Base-by-base conservation (phyloP, 2,329 filamentous ascomycete species). In the Talaromyces sp. region DNA sequence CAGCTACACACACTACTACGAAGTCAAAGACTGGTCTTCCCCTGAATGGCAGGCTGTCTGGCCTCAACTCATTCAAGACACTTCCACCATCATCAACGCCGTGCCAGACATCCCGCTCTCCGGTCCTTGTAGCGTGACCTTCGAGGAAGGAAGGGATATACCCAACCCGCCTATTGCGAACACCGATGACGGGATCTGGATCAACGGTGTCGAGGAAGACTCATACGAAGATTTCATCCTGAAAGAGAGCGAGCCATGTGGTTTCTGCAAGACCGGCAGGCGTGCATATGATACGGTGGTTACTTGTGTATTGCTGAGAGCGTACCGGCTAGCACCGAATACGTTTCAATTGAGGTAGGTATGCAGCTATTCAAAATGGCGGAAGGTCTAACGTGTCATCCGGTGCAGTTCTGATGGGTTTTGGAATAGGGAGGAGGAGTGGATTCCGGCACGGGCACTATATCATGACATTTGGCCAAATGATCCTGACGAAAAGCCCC, bases 1-100 rank as follows among this genome's bases (percentile, higher is more conserved):
- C 10, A 62, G 60, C 9, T 62, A 62, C 35, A 43, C 60, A n/a
- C 47, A 54, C 22, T 62, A 54, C 60, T 62, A 52, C 27, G 31
- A 22, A 37, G 27, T 62, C 47, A 5, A 54, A 39, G 33, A 45
- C 13, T 17, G 19, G 35, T 43, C 43, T 37, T 13, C 31, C n/a
- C 17, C 35, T 3, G 45, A 54, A 17, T 62, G 60, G 60, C 45
- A 62, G 31, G 9, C 47, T 19, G 47, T 47, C 22, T 62, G 47
- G 60, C 60, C 60, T 17, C 35, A 54, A 10, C 60, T 54, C 45
- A 54, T 62, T 9, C 22, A 39, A 17, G 60, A 62, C 22, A 50
- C 47, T 2, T 31, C 31, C 35, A 33, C 19, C 33, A 54, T 62
- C n/a, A 54, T 62, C 22, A 7, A 54, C 9, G 47, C 60, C 33